Evolutionary conservation across 257 asterid species (phyloP), one percentile per base, ranked within the genome.

Genomic region (Penstemon barbatus): DNA sequence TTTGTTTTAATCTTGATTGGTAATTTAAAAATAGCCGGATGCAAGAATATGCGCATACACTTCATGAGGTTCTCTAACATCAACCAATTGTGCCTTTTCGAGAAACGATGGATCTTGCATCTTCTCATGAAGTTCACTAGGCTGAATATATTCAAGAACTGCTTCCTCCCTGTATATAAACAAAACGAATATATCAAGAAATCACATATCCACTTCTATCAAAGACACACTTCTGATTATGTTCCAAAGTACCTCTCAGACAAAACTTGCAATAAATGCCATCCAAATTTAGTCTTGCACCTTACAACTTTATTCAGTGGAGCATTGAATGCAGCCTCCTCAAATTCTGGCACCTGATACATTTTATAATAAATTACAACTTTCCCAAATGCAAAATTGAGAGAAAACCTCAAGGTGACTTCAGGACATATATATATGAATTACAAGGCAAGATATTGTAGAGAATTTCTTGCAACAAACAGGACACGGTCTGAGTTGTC

Each of bases 31-130:
- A 38, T 42, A 68, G 44, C 11, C 59, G 56, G 55, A 63, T 53
- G 42, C 49, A 8, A 62, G 68, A 61, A 19, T 15, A 69, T 58
- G 78, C 44, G 60, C 96, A 59, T 93, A 93, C 99, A 93, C 96
- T 93, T 93, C 99, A 40, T 90, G 95, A 59, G 96, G 99, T 85
- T 93, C 99, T 67, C 97, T 88, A 77, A 93, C 99, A 81, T 93
- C 99, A 76, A 93, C 87, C 72, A 93, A 74, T 66, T 93, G 99
- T 61, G 89, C 94, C 79, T 90, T 96, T 68, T 87, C 85, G 33
- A 83, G 65, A 76, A 93, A 93, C 54, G 86, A 73, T 62, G 96
- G 95, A 79, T 90, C 91, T 79, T 90, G 96, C 89, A 88, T 75
- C 85, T 78, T 93, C 76, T 63, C 85, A 59, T 90, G 89, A 78